Conservation (phyloP, 805 yeast genomes). For the Ogataea chonburiensis region DNA sequence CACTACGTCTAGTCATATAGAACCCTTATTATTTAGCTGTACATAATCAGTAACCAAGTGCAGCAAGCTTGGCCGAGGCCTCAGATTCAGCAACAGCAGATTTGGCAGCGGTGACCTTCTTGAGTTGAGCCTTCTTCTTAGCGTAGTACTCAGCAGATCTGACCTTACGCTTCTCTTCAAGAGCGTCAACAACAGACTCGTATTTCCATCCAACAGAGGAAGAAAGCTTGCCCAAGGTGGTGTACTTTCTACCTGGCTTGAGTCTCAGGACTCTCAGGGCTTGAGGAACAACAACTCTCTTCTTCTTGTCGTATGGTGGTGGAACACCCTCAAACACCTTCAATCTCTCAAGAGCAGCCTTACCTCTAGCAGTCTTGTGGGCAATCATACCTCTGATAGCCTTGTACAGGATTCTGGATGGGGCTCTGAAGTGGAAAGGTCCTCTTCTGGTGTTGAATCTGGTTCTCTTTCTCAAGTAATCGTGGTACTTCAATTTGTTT, state of each 20-base stretch:
- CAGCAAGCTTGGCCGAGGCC: slow-evolving; percentile 89
- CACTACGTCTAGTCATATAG: slow-evolving; percentile 11
- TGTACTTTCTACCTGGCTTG: slow-evolving; percentile 99
- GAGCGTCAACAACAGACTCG: slow-evolving; percentile 95
- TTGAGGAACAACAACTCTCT: slow-evolving; percentile 99
- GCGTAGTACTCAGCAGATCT: slow-evolving; percentile 99
- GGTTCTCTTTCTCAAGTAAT: slow-evolving; percentile 98
- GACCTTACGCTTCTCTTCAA: slow-evolving; percentile 99
- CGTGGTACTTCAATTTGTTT: slow-evolving; percentile 99
- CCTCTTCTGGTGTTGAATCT: slow-evolving; percentile 98
- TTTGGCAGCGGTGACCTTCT: slow-evolving; percentile 86
- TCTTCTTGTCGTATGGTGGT: slow-evolving; percentile 99
- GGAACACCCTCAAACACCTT: slow-evolving; percentile 99
- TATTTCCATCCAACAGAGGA: slow-evolving; percentile 99
- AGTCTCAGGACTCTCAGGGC: slow-evolving; percentile 98
- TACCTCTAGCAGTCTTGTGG: slow-evolving; percentile 99
- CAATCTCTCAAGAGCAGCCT: slow-evolving; percentile 98
- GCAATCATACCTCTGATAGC: slow-evolving; percentile 99
- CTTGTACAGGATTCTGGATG: slow-evolving; percentile 99
- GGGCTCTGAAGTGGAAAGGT: slow-evolving; percentile 99
- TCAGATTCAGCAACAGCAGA: slow-evolving; percentile 87
- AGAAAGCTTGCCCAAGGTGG: slow-evolving; percentile 95
- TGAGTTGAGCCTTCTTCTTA: slow-evolving; percentile 93
- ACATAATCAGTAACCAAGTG: slow-evolving; percentile 87
- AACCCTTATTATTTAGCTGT: slow-evolving; percentile 24